Conservation (phyloP, 176 grass and related monocot species). For the Zoysia japonica region DNA sequence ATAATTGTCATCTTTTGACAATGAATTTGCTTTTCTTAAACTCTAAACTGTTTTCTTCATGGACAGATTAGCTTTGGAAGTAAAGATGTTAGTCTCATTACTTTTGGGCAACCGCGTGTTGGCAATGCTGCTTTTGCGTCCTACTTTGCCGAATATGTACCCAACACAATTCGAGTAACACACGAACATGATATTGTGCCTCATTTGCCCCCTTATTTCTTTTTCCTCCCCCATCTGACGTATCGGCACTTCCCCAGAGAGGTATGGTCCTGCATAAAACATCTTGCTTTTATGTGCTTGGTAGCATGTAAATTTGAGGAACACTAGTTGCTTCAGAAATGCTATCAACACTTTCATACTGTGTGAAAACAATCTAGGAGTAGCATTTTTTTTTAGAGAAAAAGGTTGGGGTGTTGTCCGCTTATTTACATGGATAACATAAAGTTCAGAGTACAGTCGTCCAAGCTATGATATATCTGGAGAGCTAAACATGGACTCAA, state of each 20-base stretch:
- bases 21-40: neutral
- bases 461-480: neutral
- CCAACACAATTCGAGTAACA: conserved; percentile 54
- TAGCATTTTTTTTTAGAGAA: neutral
- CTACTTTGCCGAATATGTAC: conserved; percentile 57
- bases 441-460: too few species aligned
- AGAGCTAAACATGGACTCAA: neutral
- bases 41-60: neutral
- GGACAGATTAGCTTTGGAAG: conserved; percentile 30
- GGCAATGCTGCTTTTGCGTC: conserved; percentile 65
- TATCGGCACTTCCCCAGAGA: conserved; percentile 75
- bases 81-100: conserved; percentile 52
- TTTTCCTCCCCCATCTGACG: conserved; percentile 47
- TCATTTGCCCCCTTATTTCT: conserved; percentile 78
- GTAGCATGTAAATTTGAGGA: neutral
- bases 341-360: neutral
- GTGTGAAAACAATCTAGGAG: neutral
- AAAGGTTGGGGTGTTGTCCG: neutral
- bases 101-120: conserved; percentile 73
- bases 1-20: neutral
- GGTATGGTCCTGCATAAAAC: conserved; percentile 24
- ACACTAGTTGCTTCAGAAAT: neutral
- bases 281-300: neutral
- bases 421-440: neutral
- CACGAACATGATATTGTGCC: conserved; percentile 67